Evolutionary conservation across 2,329 filamentous ascomycete genomes (phyloP).

Genomic region (Alternaria alternata): DNA sequence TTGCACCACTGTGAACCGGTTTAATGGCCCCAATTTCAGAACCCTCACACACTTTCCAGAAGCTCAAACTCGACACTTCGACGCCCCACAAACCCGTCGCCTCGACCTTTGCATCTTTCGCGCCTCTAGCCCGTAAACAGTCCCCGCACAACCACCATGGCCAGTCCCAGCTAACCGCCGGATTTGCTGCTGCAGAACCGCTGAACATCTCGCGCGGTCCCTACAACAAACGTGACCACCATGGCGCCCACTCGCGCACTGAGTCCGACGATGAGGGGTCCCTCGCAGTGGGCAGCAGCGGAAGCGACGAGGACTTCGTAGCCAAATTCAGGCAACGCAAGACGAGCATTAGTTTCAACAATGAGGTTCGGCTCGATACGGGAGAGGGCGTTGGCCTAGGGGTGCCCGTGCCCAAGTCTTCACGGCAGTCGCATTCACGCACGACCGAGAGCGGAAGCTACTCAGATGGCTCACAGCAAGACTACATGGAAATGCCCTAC

Average conservation of each 20-base stretch:
- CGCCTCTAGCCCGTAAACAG: constrained; percentile 44
- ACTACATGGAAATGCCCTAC: constrained; percentile 44
- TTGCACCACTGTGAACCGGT: constrained; percentile 46
- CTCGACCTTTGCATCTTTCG: constrained; percentile 48
- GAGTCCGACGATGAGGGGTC: constrained; percentile 28
- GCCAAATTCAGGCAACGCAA: constrained; percentile 43
- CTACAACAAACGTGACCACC: constrained; percentile 25
- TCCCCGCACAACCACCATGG: constrained; percentile 33
- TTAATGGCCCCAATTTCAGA: constrained; percentile 51
- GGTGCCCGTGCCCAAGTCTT: constrained; percentile 48
- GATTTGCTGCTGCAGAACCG: constrained; percentile 28
- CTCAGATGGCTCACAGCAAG: constrained; percentile 40
- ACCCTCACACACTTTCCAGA: constrained; percentile 53
- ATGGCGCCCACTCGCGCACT: constrained; percentile 25
- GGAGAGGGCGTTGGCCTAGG: constrained; percentile 50
- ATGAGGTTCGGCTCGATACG: constrained; percentile 51
- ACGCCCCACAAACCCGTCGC: constrained; percentile 44
- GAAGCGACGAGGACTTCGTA: constrained; percentile 39
- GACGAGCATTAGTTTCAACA: constrained; percentile 53
- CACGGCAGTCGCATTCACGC: constrained; percentile 26
- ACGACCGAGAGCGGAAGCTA: constrained; percentile 39
- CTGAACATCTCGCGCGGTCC: constrained; percentile 29
- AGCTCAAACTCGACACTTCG: constrained; percentile 52
- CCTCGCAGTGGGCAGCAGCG: constrained; percentile 36
- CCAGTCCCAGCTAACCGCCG: constrained; percentile 32